phyloP scores from a whole-genome alignment of 129 eudicot species.

The Artemisia tridentata region DNA sequence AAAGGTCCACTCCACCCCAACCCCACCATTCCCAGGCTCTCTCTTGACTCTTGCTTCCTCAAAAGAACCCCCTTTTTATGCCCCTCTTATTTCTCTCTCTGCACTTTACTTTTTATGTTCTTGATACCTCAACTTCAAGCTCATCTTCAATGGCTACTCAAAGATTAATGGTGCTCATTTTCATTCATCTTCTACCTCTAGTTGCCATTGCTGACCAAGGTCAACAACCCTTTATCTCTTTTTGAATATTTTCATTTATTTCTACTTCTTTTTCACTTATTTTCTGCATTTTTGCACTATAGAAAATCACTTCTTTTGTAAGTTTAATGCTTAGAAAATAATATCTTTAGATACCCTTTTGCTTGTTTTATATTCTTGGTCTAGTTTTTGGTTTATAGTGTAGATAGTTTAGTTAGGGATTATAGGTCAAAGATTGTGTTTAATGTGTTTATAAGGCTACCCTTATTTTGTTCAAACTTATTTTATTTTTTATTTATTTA shows the following conservation, averaged over 20 bases:
- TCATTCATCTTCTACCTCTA: slow-evolving; percentile 35
- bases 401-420: slow-evolving; percentile 7
- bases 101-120: slow-evolving; percentile 21
- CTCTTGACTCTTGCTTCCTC: slow-evolving; percentile 23
- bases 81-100: slow-evolving; percentile 19
- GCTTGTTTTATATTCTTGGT: neutral
- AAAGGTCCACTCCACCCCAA: slow-evolving; percentile 8
- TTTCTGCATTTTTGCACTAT: neutral
- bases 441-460: no score
- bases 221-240: slow-evolving; percentile 19
- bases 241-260: slow-evolving; percentile 7
- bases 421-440: neutral
- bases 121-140: slow-evolving; percentile 13
- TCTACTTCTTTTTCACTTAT: neutral
- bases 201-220: slow-evolving; percentile 54
- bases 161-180: slow-evolving; percentile 28
- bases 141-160: slow-evolving; percentile 30
- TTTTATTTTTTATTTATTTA: no score
- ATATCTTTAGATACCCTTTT: slow-evolving; percentile 6
- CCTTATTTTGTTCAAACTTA: no score
- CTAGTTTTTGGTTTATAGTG: neutral
- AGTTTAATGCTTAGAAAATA: neutral
- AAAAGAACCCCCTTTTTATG: slow-evolving; percentile 30
- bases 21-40: slow-evolving; percentile 21
- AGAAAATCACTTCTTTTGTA: slow-evolving; percentile 5